Percentiles rank a stretch among this genome's conserved stretches.
Evolutionary conservation across 345 rosid species (phyloP).

Genomic region (Syzygium oleosum): DNA sequence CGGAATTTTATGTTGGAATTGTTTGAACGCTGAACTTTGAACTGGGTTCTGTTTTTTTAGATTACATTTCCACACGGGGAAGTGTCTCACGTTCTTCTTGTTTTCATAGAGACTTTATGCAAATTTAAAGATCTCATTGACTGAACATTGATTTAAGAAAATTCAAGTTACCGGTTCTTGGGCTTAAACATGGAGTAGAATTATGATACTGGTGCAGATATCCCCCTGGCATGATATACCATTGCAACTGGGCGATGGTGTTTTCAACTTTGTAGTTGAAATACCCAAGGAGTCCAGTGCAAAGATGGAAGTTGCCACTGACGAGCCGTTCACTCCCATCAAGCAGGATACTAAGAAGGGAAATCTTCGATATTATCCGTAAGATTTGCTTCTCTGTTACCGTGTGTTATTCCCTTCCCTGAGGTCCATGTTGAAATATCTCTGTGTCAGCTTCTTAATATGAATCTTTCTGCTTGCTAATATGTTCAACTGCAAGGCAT

Average conservation of each 20-base stretch:
- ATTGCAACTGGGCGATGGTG: conserved; percentile 70
- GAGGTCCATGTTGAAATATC: neutral
- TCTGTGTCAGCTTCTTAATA: neutral
- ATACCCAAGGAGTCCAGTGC: conserved; percentile 93
- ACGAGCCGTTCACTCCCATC: conserved; percentile 82
- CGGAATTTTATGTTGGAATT: neutral
- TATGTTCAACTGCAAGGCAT: neutral
- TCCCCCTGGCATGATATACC: conserved; percentile 99
- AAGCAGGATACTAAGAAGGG: conserved; percentile 87
- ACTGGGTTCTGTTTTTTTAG: neutral
- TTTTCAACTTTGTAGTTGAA: conserved; percentile 75
- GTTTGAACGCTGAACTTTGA: neutral
- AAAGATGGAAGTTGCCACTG: conserved; percentile 98
- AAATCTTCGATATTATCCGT: conserved; percentile 67
- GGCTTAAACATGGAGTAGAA: neutral
- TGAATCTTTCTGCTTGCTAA: neutral
- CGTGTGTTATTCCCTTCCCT: neutral
- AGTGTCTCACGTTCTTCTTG: neutral
- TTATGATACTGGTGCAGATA: conserved; percentile 26
- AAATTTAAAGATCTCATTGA: neutral
- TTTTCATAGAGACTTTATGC: neutral
- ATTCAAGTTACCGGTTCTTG: neutral
- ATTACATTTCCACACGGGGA: neutral
- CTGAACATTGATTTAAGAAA: neutral
- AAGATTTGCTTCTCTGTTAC: conserved; percentile 10